Percentiles rank a stretch among this genome's conserved stretches.
Conservation (phyloP, 306 rosid genomes). For the Erythrophleum fordii region DNA sequence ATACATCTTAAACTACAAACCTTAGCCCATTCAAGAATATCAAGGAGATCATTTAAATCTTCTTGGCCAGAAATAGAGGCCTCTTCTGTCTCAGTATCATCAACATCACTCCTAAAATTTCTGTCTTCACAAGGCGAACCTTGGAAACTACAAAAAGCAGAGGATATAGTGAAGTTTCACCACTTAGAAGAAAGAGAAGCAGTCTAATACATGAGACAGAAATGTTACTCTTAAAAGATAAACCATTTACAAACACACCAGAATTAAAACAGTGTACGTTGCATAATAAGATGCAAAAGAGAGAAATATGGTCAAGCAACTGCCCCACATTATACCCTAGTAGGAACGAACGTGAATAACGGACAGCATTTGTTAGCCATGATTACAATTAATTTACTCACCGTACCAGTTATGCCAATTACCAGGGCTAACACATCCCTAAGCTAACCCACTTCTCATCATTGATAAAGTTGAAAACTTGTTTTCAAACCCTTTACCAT, state of each 20-base stretch:
- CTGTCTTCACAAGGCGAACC: slow-evolving; percentile 97
- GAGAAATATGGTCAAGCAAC: slow-evolving; percentile 17
- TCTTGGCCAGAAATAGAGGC: slow-evolving; percentile 95
- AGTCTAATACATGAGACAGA: slow-evolving; percentile 9
- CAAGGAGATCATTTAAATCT: slow-evolving; percentile 77
- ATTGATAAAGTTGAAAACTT: not conserved
- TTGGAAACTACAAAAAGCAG: slow-evolving; percentile 77
- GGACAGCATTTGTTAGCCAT: not conserved
- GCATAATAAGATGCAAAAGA: not conserved
- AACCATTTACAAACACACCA: slow-evolving; percentile 8
- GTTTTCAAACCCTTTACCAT: not conserved
- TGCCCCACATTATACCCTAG: not conserved
- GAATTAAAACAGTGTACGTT: not conserved
- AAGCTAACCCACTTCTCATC: not conserved
- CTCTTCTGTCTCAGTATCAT: slow-evolving; percentile 94
- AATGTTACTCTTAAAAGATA: not conserved
- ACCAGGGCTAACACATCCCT: not conserved
- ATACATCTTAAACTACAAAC: slow-evolving; percentile 49
- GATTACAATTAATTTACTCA: not conserved
- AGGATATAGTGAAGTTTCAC: slow-evolving; percentile 11
- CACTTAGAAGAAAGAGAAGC: slow-evolving; percentile 27
- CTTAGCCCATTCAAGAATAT: slow-evolving; percentile 98
- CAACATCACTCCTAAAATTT: slow-evolving; percentile 87
- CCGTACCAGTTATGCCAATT: not conserved
- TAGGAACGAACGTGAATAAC: not conserved